phyloP scores from a whole-genome alignment of 1,284 basidiomycete species.

The Ustilago hordei region DNA sequence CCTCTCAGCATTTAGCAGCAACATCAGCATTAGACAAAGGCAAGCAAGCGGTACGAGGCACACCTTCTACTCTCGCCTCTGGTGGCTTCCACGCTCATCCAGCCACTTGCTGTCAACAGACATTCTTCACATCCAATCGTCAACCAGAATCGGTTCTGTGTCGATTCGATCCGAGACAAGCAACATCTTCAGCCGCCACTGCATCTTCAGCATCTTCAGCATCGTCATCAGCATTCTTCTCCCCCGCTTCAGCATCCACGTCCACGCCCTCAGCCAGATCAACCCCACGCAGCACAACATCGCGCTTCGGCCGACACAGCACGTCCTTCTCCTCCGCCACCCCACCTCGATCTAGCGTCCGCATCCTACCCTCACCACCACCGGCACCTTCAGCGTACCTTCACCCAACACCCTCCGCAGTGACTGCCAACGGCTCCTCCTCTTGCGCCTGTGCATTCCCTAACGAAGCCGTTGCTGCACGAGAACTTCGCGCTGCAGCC shows the following conservation, averaged over 20 bases:
- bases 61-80: constrained; percentile 3
- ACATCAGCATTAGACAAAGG: constrained; percentile 19
- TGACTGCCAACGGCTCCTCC: constrained; percentile 44
- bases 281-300: constrained; percentile 46
- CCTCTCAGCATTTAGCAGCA: constrained; percentile 39
- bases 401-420: constrained; percentile 32
- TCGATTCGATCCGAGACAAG: constrained; percentile 66
- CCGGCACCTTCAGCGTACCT: constrained; percentile 41
- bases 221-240: constrained; percentile 57
- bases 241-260: constrained; percentile 49
- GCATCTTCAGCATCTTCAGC: constrained; percentile 9
- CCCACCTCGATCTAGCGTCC: constrained; percentile 40
- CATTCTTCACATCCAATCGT: constrained; percentile 67
- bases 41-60: constrained; percentile 17
- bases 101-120: constrained; percentile 68
- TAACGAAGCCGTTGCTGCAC: constrained; percentile 41
- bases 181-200: constrained; percentile 23
- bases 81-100: constrained; percentile 43
- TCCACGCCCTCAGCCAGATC: constrained; percentile 45
- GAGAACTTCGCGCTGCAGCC: constrained; percentile 42
- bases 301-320: constrained; percentile 34
- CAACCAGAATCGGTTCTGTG: constrained; percentile 60
- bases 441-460: constrained; percentile 55
- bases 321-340: constrained; percentile 34
- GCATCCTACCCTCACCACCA: constrained; percentile 47